Conservation (phyloP, 1,139 yeast genomes). For the Wickerhamomyces sp. region DNA sequence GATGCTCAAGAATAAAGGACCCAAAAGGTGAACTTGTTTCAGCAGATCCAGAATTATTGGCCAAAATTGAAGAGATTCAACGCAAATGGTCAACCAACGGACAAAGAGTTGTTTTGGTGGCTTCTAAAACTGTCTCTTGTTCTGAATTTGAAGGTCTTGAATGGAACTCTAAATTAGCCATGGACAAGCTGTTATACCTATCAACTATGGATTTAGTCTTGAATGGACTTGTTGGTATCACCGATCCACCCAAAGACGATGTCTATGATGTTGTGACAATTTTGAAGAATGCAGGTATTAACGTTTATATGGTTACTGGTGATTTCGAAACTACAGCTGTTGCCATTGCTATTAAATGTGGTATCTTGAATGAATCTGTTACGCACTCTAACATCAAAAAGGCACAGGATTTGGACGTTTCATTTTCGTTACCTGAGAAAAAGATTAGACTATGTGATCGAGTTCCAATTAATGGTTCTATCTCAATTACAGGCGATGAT, state of each 20-base stretch:
- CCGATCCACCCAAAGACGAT: slow-evolving; percentile 48
- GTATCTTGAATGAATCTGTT: slow-evolving; percentile 28
- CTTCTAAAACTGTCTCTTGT: slow-evolving; percentile 24
- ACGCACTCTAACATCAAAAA: slow-evolving; percentile 28
- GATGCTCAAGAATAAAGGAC: slow-evolving; percentile 28
- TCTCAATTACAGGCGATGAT: slow-evolving; percentile 40
- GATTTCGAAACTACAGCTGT: slow-evolving; percentile 51
- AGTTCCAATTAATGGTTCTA: slow-evolving; percentile 22
- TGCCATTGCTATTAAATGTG: slow-evolving; percentile 45
- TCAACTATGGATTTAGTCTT: slow-evolving; percentile 19
- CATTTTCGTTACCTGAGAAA: slow-evolving; percentile 6
- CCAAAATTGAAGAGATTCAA: slow-evolving; percentile 29
- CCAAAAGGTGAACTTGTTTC: slow-evolving; percentile 12
- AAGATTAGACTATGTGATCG: slow-evolving; percentile 10
- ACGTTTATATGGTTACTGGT: slow-evolving; percentile 51
- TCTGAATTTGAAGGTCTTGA: slow-evolving; percentile 7
- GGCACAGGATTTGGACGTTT: slow-evolving; percentile 23
- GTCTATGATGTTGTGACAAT: slow-evolving; percentile 36
- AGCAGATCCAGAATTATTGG: slow-evolving; percentile 13
- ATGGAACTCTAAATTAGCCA: slow-evolving; percentile 9
- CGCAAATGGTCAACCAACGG: slow-evolving; percentile 39
- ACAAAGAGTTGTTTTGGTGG: slow-evolving; percentile 42
- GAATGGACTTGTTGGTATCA: slow-evolving; percentile 44
- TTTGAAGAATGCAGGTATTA: slow-evolving; percentile 45
- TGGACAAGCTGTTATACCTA: slow-evolving; percentile 11